Evolutionary conservation across 2,329 filamentous ascomycete species (phyloP), one percentile per base, ranked within the genome.

Genomic region (Allantophomopsis cytisporea): DNA sequence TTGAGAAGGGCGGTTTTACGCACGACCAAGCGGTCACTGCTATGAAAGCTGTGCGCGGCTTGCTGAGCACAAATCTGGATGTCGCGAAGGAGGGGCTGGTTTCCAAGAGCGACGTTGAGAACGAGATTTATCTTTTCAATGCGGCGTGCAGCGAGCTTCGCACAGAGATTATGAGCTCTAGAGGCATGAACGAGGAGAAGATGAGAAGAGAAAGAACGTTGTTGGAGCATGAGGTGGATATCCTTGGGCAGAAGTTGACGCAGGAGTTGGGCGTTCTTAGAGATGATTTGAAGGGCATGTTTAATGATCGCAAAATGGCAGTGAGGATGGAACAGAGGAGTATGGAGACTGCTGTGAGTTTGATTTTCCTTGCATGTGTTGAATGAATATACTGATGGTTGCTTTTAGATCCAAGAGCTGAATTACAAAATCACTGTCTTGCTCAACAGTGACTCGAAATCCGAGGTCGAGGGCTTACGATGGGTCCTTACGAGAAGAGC

Each of bases 391-490:
- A 28, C 23, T 28, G 8, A 28, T 12, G 3, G 10, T 12, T 28
- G 7, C 23, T 8, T 21, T 3, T 52, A 85, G 70, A 88, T 94
- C 45, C 88, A 95, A 67, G 83, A 94, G 63, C 71, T 96, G 49
- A 94, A 89, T 61, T 94, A 96, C 62, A 91, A 94, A 58, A 96
- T 98, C 58, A 93, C 84, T 16, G 86, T 94, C 23, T 71, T 76
- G 32, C 71, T 98, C 34, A 93, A 86, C 57, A 91, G 85, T 45
- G 91, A 96, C 58, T 78, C 83, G 36, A 88, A 89, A 57, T 89
- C 83, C 4, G 84, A 95, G 51, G 88, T 96, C 37, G 91, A 98
- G 59, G 83, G 80, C 2, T 65, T 98, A 37, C 71, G 91, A 43
- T 96, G 91, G 91, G 78, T 95, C 32, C 61, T 80, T 46, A 84